Conservation (phyloP, 176 grass and related monocot genomes). For the Hordeum vulgare region MorexV3_pseudomolecules_assembly NC_058521.1:455215096-455215595, state of each 20-base stretch:
- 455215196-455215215: not conserved
- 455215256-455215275: constrained; percentile 65
- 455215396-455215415: constrained; percentile 25
- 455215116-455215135: constrained; percentile 43
- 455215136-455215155: too few species aligned
- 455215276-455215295: constrained; percentile 99
- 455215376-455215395: constrained; percentile 10
- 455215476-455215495: constrained; percentile 7
- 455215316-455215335: constrained; percentile 79
- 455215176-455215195: not conserved
- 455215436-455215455: not conserved
- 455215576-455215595: constrained; percentile 59
- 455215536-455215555: not conserved
- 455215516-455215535: not conserved
- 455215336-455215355: constrained; percentile 44
- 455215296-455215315: constrained; percentile 92
- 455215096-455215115: constrained; percentile 77
- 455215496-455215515: not conserved
- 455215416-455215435: not conserved
- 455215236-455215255: constrained; percentile 35
- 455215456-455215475: not conserved
- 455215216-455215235: constrained; percentile 25
- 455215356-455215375: constrained; percentile 31
- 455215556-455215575: constrained; percentile 41
- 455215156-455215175: constrained; percentile 19